Evolutionary conservation across 768 basidiomycete genomes (phyloP), one percentile per base, ranked within the genome.

Genomic region (Mycena venus): DNA sequence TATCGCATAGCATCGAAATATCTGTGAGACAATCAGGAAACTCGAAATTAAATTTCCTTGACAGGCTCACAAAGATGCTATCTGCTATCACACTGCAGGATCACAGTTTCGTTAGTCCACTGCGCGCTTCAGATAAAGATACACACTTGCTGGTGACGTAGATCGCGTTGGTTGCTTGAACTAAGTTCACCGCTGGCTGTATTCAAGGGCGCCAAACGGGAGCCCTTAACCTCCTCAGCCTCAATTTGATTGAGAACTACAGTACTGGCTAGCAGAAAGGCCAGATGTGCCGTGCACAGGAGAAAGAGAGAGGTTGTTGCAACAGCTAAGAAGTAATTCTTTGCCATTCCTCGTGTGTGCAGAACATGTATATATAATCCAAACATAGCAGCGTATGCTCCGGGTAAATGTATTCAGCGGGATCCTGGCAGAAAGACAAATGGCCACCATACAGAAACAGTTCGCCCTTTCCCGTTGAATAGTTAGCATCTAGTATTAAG

Each of bases 1-100:
- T 19, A 70, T 70, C 19, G 69, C 69, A 34, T 70, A 25, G 69
- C 69, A 70, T 19, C 69, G 69, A 70, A 63, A 63, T 32, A 63
- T 53, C 69, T 70, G 61, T 40, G 31, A 15, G 19, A 56, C 36
- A 17, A 40, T 67, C 65, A 56, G 10, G 25, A 10, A 56, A 36
- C 17, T n/a, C 53, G 53, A 38, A 58, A 59, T 5, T 34, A 8
- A 49, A 40, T 53, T 38, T 23, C 36, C 32, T 14, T 31, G 42
- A 44, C 14, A 40, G 21, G n/a, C 69, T 15, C 27, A 70, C 69
- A 51, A 70, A 70, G 32, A 70, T 70, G 38, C 51, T 62, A 56
- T 70, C 61, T 12, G 69, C 69, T 51, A 63, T 42, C 2, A 70
- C 61, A 42, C 69, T 70, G 1, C 25, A 49, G 58, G 59, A 0